Base-by-base conservation (phyloP, 805 yeast genomes). In the Candida pseudofarinosa region DNA sequence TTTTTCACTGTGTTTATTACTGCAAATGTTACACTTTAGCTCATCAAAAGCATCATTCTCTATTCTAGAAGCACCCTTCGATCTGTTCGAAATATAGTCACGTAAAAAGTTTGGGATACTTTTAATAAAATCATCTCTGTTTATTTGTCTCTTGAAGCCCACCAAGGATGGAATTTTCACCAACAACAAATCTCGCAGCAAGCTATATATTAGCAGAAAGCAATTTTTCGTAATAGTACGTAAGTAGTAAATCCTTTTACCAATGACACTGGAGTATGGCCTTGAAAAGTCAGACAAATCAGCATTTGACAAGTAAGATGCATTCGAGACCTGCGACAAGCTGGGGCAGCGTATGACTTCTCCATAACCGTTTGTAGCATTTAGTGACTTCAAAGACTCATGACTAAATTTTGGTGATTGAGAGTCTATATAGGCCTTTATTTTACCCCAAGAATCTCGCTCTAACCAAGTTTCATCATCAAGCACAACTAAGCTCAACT, bases 391-490 rank as follows among this genome's bases (percentile, higher is more conserved):
- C 10, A 7, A 10, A 23, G 10, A 19, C 26, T 35, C 30, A 34
- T 20, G 17, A 20, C n/a, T 10, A 33, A 26, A 28, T 19, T 8
- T 20, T 34, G 17, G 10, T 6, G 10, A 6, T 23, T 23, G 28
- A 23, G 28, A 23, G 28, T 23, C 28, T 10, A 6, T 19, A 6
- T 26, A 15, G 2, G 12, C 12, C 15, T 33, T 33, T n/a, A 48
- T 12, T 10, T 40, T 45, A 33, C 50, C 44, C 63, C 61, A 58
- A 28, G 60, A 45, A 35, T 52, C 52, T 18, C 65, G 55, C 40
- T 80, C 85, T 15, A 83, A 45, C 78, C 82, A 85, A 0, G 86
- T 83, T 12, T 66, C 59, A 8, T 58, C 55, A n/a, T 78, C 78
- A n/a, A 74, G 55, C 0, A 60, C 55, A 2, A 84, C 63, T 13